Conservation (phyloP, 108 stramenopile genomes). For the Ochromonas danica region DNA sequence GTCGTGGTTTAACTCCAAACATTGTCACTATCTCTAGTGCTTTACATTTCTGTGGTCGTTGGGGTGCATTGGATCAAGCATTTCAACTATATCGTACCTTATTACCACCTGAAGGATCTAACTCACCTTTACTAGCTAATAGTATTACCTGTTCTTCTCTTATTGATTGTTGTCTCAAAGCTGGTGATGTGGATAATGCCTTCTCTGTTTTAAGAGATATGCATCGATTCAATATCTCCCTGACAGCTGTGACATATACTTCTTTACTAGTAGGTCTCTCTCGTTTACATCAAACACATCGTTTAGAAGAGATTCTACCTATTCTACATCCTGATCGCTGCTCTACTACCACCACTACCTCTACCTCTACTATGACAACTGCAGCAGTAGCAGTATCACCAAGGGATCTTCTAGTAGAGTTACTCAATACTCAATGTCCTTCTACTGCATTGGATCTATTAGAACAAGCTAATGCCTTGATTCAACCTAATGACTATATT, state of each 20-base stretch:
- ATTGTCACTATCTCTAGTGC: background rate
- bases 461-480: no score
- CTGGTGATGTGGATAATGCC: background rate
- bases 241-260: background rate
- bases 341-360: background rate
- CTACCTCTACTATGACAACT: background rate
- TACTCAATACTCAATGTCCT: no score
- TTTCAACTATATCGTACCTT: background rate
- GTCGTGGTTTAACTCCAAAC: background rate
- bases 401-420: no score
- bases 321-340: background rate
- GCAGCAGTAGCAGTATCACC: no score
- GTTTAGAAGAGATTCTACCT: background rate
- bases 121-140: no score
- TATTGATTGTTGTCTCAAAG: background rate
- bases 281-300: background rate
- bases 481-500: no score
- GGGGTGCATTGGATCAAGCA: background rate
- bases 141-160: background rate
- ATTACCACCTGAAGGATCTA: background rate
- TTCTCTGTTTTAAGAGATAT: background rate
- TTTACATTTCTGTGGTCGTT: background rate
- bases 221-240: background rate
- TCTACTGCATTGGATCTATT: no score
- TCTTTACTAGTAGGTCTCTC: background rate